Evolutionary conservation across 371 early-diverging fungal species (phyloP), one percentile per base, ranked within the genome.

Genomic region (Rhizomucor pusillus): DNA sequence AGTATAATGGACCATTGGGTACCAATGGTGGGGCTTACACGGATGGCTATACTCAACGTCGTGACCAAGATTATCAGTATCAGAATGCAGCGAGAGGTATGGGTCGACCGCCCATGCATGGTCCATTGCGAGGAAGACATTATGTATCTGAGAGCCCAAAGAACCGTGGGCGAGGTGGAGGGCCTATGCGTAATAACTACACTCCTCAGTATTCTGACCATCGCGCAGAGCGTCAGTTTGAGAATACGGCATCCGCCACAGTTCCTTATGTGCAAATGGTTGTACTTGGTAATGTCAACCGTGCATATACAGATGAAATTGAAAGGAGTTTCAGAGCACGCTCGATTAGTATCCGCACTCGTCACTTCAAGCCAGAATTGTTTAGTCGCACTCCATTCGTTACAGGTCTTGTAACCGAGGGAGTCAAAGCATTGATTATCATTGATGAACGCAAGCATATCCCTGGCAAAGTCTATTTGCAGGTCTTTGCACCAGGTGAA

Each of bases 391-490:
- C 60, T 13, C 48, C 52, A 19, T 44, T 66, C 40, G 61, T 61
- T 37, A 55, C 54, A 46, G 52, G 58, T 12, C 44, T 81, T 67
- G 77, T 78, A 56, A 69, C 69, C 5, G 81, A 84, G 63, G 80
- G 81, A 33, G 81, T 81, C 10, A 65, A 65, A 35, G 80, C 78
- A 3, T 64, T 84, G 6, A 48, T 84, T 7, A 74, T 80, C 48
- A 50, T 84, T 34, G 81, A 80, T 33, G 41, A 56, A 18, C 53
- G 67, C 10, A 71, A 74, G 54, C 75, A 66, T 45, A 23, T 54
- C 14, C 44, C 59, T 9, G 63, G 67, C 12, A 63, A 66, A 18
- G 60, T 79, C 1, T 62, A 65, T 50, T 34, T 71, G 50, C 71
- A 67, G 51, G 59, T 71, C 20, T 71, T 71, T 60, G 63, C 62